Evolutionary conservation across 345 rosid genomes (phyloP), one percentile per base, ranked within the genome.

Genomic region (Eucalyptus sp.): DNA sequence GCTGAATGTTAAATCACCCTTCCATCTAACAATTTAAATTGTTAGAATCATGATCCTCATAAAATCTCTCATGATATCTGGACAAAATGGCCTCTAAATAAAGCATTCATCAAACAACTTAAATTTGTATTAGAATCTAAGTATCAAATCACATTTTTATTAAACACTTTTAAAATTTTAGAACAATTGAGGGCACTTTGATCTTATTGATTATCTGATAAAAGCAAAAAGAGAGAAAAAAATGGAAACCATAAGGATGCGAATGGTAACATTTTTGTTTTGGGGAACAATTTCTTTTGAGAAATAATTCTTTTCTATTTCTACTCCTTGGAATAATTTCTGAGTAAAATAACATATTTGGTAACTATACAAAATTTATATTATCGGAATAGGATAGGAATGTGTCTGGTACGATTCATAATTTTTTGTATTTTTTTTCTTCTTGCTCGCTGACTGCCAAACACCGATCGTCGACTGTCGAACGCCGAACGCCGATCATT

Each of bases 381-480:
- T 51, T 51, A 0, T 51, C 0, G 7, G 0, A 51, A 51, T 51
- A 51, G 22, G 0, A 51, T 51, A 17, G 0, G 8, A 51, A 51
- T 7, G 2, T 51, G 22, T 17, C 7, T 17, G 4, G 56, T 51
- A 51, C 9, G 0, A 51, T 51, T 51, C 8, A 0, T 51, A 51
- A 51, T 0, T 1, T 51, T 51, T 51, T 51, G 4, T 51, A 51
- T 17, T 51, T 51, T 51, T 51, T 51, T 51, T 51, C 8, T 51
- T 51, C 22, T 51, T 51, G 22, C 56, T 51, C 3, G 56, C 22
- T 1, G 7, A 51, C 0, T 0, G 1, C 2, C 1, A 1, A 51
- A 51, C 8, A 2, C 4, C 22, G 0, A 51, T 16, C 4, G 0
- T 51, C 2, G 9, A 51, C 0, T 1, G 2, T 3, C 37, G 37